phyloP scores from a whole-genome alignment of 306 rosid genomes.

The Ormosia emarginata region DNA sequence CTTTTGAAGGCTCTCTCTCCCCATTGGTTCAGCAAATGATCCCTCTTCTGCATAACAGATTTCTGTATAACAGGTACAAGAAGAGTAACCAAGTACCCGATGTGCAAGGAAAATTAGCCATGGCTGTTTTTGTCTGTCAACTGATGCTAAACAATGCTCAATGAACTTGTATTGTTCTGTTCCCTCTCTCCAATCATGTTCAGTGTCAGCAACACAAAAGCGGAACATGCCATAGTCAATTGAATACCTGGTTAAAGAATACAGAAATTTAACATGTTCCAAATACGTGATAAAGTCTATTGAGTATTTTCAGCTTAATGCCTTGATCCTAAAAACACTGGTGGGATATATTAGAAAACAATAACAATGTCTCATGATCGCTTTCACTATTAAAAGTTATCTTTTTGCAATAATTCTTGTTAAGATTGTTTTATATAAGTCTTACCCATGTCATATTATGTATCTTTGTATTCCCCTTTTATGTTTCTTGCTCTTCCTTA shows the following conservation, averaged over 20 bases:
- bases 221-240: conserved; percentile 89
- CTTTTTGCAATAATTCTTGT: no score
- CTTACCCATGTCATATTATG: not conserved
- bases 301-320: not conserved
- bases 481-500: not conserved
- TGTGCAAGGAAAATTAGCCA: conserved; percentile 89
- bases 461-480: not conserved
- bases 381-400: not conserved
- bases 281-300: not conserved
- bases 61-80: conserved; percentile 31
- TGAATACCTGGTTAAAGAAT: conserved; percentile 53
- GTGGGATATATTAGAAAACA: not conserved
- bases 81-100: conserved; percentile 83
- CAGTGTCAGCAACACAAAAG: conserved; percentile 90
- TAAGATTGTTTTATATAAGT: not conserved
- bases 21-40: conserved; percentile 94
- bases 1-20: conserved; percentile 77
- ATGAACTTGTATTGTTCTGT: conserved; percentile 80
- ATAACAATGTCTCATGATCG: not conserved
- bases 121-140: conserved; percentile 93
- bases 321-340: not conserved
- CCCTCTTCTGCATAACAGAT: conserved; percentile 66
- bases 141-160: conserved; percentile 75
- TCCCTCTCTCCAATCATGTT: conserved; percentile 92
- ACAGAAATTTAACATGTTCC: not conserved